Base-by-base conservation (phyloP, 2,329 filamentous ascomycete genomes). In the Scedosporium apiospermum region DNA sequence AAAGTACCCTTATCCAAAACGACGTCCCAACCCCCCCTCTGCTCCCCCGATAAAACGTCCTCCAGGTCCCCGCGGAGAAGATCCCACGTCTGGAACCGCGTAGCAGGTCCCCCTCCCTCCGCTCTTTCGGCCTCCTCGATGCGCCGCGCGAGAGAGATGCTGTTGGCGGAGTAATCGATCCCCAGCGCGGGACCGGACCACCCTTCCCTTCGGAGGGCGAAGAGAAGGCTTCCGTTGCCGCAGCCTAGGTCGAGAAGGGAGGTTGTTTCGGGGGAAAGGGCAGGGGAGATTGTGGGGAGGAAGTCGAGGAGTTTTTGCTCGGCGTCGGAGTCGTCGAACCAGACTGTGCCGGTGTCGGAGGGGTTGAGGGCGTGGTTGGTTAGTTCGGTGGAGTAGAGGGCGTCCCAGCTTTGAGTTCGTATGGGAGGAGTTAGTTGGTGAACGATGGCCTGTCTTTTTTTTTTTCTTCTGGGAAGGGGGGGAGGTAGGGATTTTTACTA, bases 1-100 rank as follows among this genome's bases (percentile, higher is more conserved):
- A 98, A 99, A 0, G 95, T 99, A 55, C 95, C 95, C 77, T 99
- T 99, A 76, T 99, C 95, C n/a, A 97, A 82, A 0, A 97, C 88
- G 0, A 97, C 85, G 74, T 98, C 92, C 77, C 93, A 98, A 0
- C 89, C 89, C 0, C 73, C 72, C 0, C 68, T 68, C 38, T 73
- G 67, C 2, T 63, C 23, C 9, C 68, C 68, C 18, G 63, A 64
- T 26, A 72, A 68, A 2, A 82, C 76, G 0, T 72, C 68, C 0
- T 66, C 64, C 41, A 75, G 70, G 2, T 74, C 64, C 1, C 77
- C 77, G 9, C 71, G 70, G 3, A 92, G 76, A 61, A 90, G 80
- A 70, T 90, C 86, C 86, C 88, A 91, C 60, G 82, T 75, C 12
- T 66, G 66, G 64, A 85, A 83, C 27, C n/a, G 26, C 23, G 62